Evolutionary conservation across 78 protist species (phyloP), one percentile per base, ranked within the genome.

Genomic region (Dictyostelium capitatum): DNA sequence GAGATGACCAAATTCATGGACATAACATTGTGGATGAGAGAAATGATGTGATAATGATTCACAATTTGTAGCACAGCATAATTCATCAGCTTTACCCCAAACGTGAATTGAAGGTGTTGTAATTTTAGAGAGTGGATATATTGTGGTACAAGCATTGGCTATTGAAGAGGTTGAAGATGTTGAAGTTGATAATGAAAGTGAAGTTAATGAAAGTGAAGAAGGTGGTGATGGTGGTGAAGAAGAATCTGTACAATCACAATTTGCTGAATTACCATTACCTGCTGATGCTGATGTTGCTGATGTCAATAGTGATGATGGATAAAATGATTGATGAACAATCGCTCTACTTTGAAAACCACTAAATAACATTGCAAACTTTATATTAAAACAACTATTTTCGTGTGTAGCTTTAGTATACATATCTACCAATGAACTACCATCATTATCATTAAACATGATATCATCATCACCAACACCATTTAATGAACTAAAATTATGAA

Each of bases 311-410:
- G 43, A 47, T 62, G 7, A 37, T 23, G 93, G 93, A 87, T 87
- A 87, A 41, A 77, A 30, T 11, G 85, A 64, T 77, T 87, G 93
- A 50, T 87, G 93, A 47, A 79, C 50, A 19, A 79, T 77, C 7
- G 93, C 93, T 77, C 93, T 87, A 23, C 84, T 77, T 64, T 87
- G 93, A 59, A 87, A 87, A 4, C 93, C 93, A 77, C 93, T 87
- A 46, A 87, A 87, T 72, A 87, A 87, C 17, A 87, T 47, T 23
- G 79, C 84, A 87, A 87, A 87, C 62, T 77, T 56, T 20, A 87
- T 59, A 37, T 82, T 41, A 23, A 87, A 75, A 56, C 67, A 79
- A 51, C 25, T 30, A 79, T 73, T 47, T 17, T 23, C 10, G 23
- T 2, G 2, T 11, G 30, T 23, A 17, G 15, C 28, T 23, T 23